Percentiles rank a stretch among this genome's conserved stretches.
phyloP scores from a whole-genome alignment of 805 yeast species.

The Priceomyces melissophilus region DNA sequence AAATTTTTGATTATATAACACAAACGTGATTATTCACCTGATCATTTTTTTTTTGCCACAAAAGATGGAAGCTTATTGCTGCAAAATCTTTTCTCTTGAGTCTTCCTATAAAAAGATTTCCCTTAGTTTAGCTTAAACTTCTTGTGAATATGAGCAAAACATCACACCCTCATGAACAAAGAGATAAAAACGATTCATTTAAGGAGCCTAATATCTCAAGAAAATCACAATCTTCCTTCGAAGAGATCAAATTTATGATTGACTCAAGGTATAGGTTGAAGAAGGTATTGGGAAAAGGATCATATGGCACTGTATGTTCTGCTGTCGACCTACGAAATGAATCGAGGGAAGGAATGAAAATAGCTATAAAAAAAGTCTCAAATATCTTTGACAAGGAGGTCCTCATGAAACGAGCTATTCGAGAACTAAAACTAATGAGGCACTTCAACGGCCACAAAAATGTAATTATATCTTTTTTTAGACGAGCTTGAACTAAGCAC shows the following conservation, averaged over 20 bases:
- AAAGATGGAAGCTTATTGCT: no score
- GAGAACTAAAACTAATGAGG: constrained; percentile 79
- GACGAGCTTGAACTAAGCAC: not conserved
- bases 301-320: constrained; percentile 82
- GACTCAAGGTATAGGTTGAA: constrained; percentile 58
- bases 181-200: not conserved
- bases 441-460: constrained; percentile 85
- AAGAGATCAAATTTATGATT: constrained; percentile 58
- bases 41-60: no score
- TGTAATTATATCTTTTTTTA: constrained; percentile 23
- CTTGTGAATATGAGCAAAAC: no score
- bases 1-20: no score
- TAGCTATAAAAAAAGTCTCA: constrained; percentile 82
- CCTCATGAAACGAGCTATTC: constrained; percentile 70
- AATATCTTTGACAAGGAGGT: constrained; percentile 66
- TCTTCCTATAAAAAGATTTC: no score
- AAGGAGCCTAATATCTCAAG: constrained; percentile 1
- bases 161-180: not conserved
- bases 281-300: constrained; percentile 71
- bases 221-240: constrained; percentile 12
- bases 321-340: constrained; percentile 51
- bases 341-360: constrained; percentile 17
- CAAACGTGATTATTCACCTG: no score
- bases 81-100: no score
- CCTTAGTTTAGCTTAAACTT: no score